Base-by-base conservation (phyloP, 2,329 filamentous ascomycete species). In the Beauveria scarabaeidicola region DNA sequence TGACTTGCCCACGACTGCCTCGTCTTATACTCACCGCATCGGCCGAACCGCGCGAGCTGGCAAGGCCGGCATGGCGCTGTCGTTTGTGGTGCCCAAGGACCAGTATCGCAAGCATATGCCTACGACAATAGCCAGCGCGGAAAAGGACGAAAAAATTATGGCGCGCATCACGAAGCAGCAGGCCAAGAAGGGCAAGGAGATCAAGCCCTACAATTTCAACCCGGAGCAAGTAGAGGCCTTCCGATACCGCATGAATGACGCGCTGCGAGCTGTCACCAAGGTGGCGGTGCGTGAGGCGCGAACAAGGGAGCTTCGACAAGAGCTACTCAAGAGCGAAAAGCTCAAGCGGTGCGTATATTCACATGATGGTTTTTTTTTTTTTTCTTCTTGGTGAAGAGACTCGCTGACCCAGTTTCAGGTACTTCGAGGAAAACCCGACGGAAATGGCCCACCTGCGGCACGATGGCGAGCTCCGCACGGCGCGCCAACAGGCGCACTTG, bases 1-100 rank as follows among this genome's bases (percentile, higher is more conserved):
- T 72, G 94, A 99, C 73, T 86, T 99, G 17, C 94, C 94, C 1
- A 84, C 86, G 17, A 88, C 87, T 9, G 88, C 91, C 41, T 95
- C 91, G 70, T 96, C 91, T 9, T 99, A 99, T 73, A 95, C 90
- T n/a, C 94, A 99, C 74, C 87, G 94, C 58, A 96, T 99, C 67
- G 94, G 94, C 36, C 86, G 94, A 36, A 99, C 94, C 6, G 94
- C 91, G 1, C 85, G 94, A 62, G 94, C 92, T 2, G 93, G 92
- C 11, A 90, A 95, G 70, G 86, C 89, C 1, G 94, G 94, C 61
- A 97, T 96, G 82, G 91, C 94, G 0, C 81, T 99, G n/a, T 96
- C 91, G 10, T 97, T 99, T 72, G 89, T 96, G 55, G 82, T 99
- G 3, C 93, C 94, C 9, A 81, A 85, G 54, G 86, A 90, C 0